phyloP scores from a whole-genome alignment of 495 filamentous ascomycete genomes.

The Aspergillus mulundensis region DNA sequence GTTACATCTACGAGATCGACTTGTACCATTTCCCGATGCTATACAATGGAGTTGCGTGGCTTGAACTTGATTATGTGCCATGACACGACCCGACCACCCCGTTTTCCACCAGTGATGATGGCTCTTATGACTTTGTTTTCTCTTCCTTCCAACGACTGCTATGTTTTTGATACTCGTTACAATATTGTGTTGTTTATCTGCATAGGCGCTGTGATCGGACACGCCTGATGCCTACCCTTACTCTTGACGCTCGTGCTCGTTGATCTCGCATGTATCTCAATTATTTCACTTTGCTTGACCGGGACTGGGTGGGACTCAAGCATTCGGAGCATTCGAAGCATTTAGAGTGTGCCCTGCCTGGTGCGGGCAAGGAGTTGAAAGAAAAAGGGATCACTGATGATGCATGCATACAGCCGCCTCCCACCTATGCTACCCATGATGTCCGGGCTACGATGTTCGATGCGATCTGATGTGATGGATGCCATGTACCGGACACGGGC shows the following conservation, averaged over 20 bases:
- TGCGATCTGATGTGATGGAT: neutral
- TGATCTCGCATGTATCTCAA: slow-evolving; percentile 2
- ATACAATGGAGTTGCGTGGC: slow-evolving; percentile 9
- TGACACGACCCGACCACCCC: neutral
- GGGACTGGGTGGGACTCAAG: neutral
- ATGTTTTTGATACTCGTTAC: neutral
- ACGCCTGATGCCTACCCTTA: neutral
- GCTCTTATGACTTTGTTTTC: neutral
- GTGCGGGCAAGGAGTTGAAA: neutral
- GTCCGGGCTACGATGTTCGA: neutral
- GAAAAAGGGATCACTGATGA: neutral
- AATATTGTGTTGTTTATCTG: neutral
- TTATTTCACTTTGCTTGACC: neutral
- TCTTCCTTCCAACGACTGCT: neutral
- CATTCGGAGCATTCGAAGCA: neutral
- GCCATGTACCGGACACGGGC: neutral
- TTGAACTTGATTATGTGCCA: slow-evolving; percentile 11
- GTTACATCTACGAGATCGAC: slow-evolving; percentile 4
- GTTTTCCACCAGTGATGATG: neutral
- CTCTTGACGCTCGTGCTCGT: neutral
- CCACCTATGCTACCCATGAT: neutral
- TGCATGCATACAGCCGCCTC: neutral
- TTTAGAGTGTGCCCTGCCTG: neutral
- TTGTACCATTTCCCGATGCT: slow-evolving; percentile 9
- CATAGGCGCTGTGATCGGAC: slow-evolving; percentile 6